These are phyloP conservation scores for Penicillium manginii DNA, from an alignment of 495 filamentous ascomycete genomes.

Conservation along the genomic window DNA sequence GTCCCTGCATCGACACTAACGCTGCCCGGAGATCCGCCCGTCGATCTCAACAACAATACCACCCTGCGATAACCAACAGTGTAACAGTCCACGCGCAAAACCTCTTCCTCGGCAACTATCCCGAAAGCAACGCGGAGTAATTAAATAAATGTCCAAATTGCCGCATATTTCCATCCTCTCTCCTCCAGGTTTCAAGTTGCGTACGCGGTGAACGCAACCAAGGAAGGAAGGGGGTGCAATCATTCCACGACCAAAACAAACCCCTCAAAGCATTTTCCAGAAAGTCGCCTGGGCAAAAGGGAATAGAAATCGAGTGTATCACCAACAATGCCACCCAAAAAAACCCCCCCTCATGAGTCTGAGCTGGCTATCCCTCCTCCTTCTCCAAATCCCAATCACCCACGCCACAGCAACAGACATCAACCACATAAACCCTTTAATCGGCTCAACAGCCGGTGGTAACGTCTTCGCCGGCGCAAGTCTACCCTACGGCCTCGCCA, in stretches of 20 bases:
- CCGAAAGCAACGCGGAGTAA: not conserved
- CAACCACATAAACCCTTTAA: slow-evolving; percentile 53
- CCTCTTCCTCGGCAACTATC: not conserved
- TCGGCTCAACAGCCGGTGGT: slow-evolving; percentile 60
- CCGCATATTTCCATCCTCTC: too few species aligned
- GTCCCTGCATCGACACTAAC: slow-evolving; percentile 23
- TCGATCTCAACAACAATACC: slow-evolving; percentile 27
- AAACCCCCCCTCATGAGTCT: not conserved
- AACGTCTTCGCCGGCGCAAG: slow-evolving; percentile 76
- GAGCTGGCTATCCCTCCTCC: not conserved
- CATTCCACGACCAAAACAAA: too few species aligned
- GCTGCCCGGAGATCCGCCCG: slow-evolving; percentile 12
- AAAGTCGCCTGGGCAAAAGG: too few species aligned
- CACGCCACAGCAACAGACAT: slow-evolving; percentile 27
- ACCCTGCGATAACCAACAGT: slow-evolving; percentile 17
- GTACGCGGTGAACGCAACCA: too few species aligned
- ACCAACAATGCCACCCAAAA: not conserved
- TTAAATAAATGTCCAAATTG: too few species aligned
- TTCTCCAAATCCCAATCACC: slow-evolving; percentile 11
- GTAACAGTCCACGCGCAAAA: slow-evolving; percentile 9
- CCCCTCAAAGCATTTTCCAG: too few species aligned
- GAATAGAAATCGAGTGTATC: too few species aligned
- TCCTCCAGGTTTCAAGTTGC: too few species aligned
- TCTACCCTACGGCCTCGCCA: slow-evolving; percentile 74
- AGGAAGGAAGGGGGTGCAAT: not conserved